Evolutionary conservation across 1,139 yeast genomes (phyloP), one percentile per base, ranked within the genome.

Genomic region (Geotrichum macrosporum): DNA sequence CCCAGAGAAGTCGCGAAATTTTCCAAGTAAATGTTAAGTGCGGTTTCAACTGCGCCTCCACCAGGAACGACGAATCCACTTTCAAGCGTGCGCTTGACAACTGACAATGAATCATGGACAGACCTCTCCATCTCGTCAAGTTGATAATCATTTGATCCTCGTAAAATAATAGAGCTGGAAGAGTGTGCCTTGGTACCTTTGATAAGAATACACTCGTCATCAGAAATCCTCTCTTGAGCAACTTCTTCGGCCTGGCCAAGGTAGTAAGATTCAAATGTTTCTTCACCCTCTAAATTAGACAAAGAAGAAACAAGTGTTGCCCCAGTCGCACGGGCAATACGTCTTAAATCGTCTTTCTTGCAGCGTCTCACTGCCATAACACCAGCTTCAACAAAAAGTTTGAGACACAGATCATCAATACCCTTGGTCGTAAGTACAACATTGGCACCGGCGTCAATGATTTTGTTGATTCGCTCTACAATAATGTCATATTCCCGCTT

Each of bases 91-190:
- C 98, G 81, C 72, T 94, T 94, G 40, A 94, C 96, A 33, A 92
- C 98, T 40, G 89, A 82, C 57, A 94, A 74, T 1, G 98, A 86
- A 66, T 94, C 99, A 63, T 88, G 96, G 51, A 94, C 69, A 1
- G 96, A 86, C 68, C 99, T 80, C 71, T 94, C 96, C 97, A 94
- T 92, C 72, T 94, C 99, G 67, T 94, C 99, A 57, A 94, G 75
- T 37, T 95, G 84, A 67, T 84, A 92, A 66, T 92, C 98, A 66
- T 94, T 94, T 51, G 98, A 83, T 49, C 99, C 99, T 68, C 99
- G 81, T 58, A 94, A 75, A 55, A 94, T 82, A 57, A 94, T 86
- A 5, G 97, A 89, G 13, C 95, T 77, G 1, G 96, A 82, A 9
- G 95, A 84, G 67, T 88, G 96, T 47, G 88, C 92, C 63, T 86